Base-by-base conservation (phyloP, 331 rosid genomes). In the Quercus lobata region DNA sequence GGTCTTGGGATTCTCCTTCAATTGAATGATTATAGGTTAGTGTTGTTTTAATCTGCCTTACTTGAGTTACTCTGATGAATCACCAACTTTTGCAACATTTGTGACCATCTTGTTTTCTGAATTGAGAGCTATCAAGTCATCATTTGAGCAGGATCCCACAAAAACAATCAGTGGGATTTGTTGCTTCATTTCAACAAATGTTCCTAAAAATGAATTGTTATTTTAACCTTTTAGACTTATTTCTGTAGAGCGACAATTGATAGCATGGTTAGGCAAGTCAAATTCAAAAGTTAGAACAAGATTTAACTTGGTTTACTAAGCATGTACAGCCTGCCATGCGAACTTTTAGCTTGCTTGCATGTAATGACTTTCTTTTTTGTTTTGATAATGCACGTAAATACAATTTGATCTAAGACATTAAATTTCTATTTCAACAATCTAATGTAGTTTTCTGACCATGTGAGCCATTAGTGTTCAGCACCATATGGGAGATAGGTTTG, bases 1-100 rank as follows among this genome's bases (percentile, higher is more conserved):
- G 97, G 97, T 79, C 97, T 95, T 82, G 96, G 94, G 18, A 86
- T 92, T 90, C 96, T 89, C 69, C 94, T 91, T 24, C 97, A 92
- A 63, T 80, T 95, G 75, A 90, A 94, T 74, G 86, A 87, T 86
- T 95, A 83, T 84, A 94, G 98, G 98, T 94, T 55, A 18, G 89
- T 85, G 58, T 63, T 70, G 25, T 71, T 82, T 69, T 41, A 14
- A 54, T 74, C n/a, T 77, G 29, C 53, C 49, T 1, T 41, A 52
- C 41, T 73, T 62, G 41, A 49, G 21, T 30, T 80, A 57, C 55
- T 72, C 55, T 57, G 5, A 34, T 34, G 37, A 18, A 68, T 29
- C 24, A 34, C 22, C 72, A 68, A 32, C 21, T 4, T 68, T 18
- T 34, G 53, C 49, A 32, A 32, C 27, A 1, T 68, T 68, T 68